These are phyloP conservation scores for Metarhizium brunneum DNA, from an alignment of 2,329 filamentous ascomycete species.

Conservation along the genomic window DNA sequence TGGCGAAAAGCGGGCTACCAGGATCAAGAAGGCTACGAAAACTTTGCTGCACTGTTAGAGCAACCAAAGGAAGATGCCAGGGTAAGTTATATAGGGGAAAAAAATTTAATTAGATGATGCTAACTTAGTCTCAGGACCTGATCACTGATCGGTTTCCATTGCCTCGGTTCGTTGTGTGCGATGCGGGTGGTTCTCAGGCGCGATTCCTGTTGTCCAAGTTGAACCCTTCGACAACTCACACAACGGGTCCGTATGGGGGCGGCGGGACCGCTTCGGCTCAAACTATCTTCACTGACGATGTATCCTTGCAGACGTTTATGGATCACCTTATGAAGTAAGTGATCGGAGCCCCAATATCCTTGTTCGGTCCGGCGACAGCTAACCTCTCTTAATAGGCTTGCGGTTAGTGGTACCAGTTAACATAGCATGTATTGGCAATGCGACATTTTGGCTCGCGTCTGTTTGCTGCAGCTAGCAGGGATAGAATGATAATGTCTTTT, in stretches of 20 bases:
- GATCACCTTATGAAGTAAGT: conserved; percentile 95
- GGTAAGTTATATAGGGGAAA: conserved; percentile 40
- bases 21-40: conserved; percentile 96
- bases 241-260: conserved; percentile 83
- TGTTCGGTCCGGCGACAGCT: conserved; percentile 3
- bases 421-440: background rate
- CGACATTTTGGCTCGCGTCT: background rate
- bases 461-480: background rate
- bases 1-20: conserved; percentile 98
- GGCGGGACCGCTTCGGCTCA: conserved; percentile 79
- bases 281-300: conserved; percentile 98
- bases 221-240: conserved; percentile 95
- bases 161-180: conserved; percentile 95
- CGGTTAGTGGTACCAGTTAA: conserved; percentile 55
- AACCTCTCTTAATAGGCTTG: conserved; percentile 32
- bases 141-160: conserved; percentile 98
- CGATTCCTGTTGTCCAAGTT: conserved; percentile 95
- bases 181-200: conserved; percentile 95
- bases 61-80: conserved; percentile 94
- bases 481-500: background rate
- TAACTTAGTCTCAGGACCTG: conserved; percentile 56
- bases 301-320: conserved; percentile 98
- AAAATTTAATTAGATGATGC: background rate
- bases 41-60: conserved; percentile 80
- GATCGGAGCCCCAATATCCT: background rate